Evolutionary conservation across 805 yeast species (phyloP), one percentile per base, ranked within the genome.

Genomic region (Saturnispora ahearnii): DNA sequence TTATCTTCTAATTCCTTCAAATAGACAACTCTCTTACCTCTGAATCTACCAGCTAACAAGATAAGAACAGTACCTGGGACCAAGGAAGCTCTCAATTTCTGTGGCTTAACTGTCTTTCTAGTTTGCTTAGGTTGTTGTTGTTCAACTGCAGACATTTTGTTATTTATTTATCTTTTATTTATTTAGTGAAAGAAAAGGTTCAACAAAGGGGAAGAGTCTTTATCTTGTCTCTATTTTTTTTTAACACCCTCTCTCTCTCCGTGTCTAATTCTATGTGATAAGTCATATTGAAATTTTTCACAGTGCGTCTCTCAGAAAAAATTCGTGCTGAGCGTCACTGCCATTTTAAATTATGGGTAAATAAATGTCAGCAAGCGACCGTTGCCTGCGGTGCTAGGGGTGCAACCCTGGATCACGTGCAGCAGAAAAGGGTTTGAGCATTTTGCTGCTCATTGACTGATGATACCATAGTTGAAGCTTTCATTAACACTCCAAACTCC

Each of bases 21-120:
- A 86, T 85, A 87, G 61, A 91, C 97, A 67, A 93, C 99, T 79
- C 99, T 90, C 88, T 91, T 93, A 74, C 99, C 99, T 78, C 99
- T 87, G 96, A 89, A 91, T 77, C 96, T 88, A 73, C 99, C 99
- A 66, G 99, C 97, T 71, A 91, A 82, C 72, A 91, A 79, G 73
- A 91, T 91, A 73, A 93, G 79, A 44, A 65, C 68, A 40, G 69
- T 62, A 60, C 68, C 69, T 52, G 69, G 69, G 47, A 64, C 67
- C 48, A 65, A 57, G 30, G 67, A 87, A 67, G 95, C 79, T 77
- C 99, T 90, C 73, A 93, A 81, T 77, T 85, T 85, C 76, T 88
- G 95, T 69, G 97, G 95, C 72, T 88, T 87, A 65, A 79, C 79
- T 67, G 89, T 71, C 86, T 90, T 87, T 84, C 96, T 87, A 71